These are phyloP conservation scores for Botrytis galanthina DNA, from an alignment of 2,329 filamentous ascomycete genomes.

Conservation along the genomic window DNA sequence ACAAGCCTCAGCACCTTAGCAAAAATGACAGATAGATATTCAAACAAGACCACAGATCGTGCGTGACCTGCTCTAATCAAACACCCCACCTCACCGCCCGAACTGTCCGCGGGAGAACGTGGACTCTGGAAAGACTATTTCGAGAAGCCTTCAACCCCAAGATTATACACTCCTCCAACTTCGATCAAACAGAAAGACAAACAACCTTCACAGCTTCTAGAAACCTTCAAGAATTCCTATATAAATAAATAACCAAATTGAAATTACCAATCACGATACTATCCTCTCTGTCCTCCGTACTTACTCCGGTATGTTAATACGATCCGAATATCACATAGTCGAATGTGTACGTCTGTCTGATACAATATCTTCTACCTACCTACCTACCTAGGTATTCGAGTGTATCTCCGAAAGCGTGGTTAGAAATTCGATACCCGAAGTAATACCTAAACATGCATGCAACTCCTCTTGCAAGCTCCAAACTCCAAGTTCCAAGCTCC, in stretches of 20 bases:
- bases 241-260: not conserved
- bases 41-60: not conserved
- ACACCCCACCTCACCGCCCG: not conserved
- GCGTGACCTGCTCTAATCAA: not conserved
- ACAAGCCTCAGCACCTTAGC: accelerated
- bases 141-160: not conserved
- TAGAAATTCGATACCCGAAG: too few relatives aligned
- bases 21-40: not conserved
- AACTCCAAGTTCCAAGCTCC: too few relatives aligned
- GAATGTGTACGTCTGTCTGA: not conserved
- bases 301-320: not conserved
- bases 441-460: too few relatives aligned
- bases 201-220: not conserved
- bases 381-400: too few relatives aligned
- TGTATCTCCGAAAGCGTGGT: too few relatives aligned
- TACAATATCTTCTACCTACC: too few relatives aligned
- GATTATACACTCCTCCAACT: not conserved
- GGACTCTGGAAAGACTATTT: not conserved
- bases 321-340: not conserved
- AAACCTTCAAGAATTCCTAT: not conserved
- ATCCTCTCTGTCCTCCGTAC: not conserved
- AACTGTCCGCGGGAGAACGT: not conserved
- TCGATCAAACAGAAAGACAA: accelerated
- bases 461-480: too few relatives aligned
- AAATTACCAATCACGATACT: not conserved